Evolutionary conservation across 2,329 filamentous ascomycete species (phyloP).

Genomic region (Penicillium paneum): DNA sequence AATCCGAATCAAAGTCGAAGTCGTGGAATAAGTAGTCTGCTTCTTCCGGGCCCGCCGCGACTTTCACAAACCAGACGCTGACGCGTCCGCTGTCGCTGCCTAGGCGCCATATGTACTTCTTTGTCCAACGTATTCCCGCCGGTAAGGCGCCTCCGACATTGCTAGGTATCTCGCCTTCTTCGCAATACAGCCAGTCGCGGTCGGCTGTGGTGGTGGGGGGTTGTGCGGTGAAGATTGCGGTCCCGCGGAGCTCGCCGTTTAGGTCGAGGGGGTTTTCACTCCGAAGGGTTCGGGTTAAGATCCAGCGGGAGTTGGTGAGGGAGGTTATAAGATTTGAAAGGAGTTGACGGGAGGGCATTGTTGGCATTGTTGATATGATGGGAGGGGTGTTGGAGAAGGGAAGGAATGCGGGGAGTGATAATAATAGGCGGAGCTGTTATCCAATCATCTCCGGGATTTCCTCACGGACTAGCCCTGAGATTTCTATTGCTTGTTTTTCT

Average conservation of each 20-base stretch:
- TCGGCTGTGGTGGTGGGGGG: conserved; percentile 20
- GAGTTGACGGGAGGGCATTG: conserved; percentile 18
- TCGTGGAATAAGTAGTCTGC: conserved; percentile 47
- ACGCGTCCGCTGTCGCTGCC: conserved; percentile 26
- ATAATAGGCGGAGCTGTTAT: neutral
- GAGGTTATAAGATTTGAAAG: conserved; percentile 30
- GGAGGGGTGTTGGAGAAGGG: neutral
- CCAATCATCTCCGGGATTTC: neutral
- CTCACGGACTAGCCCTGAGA: neutral
- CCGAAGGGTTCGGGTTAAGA: conserved; percentile 38
- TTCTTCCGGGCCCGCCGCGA: conserved; percentile 25
- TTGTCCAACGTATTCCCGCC: conserved; percentile 35
- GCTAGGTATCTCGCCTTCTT: conserved; percentile 42
- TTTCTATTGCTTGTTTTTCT: neutral
- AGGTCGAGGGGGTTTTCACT: conserved; percentile 43
- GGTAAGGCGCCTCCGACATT: conserved; percentile 20
- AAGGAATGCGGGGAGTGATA: neutral
- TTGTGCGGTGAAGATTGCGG: conserved; percentile 36
- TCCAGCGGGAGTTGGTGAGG: conserved; percentile 33
- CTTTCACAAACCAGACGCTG: conserved; percentile 48
- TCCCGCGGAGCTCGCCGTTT: conserved; percentile 41
- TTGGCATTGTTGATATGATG: neutral
- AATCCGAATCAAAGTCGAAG: conserved; percentile 33
- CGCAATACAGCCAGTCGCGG: conserved; percentile 41
- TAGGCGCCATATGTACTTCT: conserved; percentile 47